Evolutionary conservation across 2,329 filamentous ascomycete species (phyloP).

Genomic region (Penicillium freii): DNA sequence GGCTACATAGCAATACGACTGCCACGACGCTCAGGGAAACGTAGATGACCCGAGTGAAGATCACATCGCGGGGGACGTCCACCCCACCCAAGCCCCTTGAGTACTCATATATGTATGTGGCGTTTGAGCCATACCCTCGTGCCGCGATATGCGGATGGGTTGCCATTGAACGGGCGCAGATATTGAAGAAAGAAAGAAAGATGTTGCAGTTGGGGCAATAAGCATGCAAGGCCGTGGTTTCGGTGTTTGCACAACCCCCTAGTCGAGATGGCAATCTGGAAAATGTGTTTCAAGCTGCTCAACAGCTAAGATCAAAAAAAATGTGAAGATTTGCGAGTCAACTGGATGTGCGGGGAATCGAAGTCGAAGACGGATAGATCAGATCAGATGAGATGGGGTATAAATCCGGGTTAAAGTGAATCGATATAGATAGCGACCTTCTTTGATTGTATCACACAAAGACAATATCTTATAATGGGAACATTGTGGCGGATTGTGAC

Average conservation of each 20-base stretch:
- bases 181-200: constrained; percentile 5
- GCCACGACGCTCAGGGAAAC: constrained; percentile 35
- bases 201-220: not conserved
- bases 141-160: constrained; percentile 23
- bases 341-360: not conserved
- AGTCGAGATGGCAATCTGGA: not conserved
- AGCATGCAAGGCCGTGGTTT: not conserved
- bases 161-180: constrained; percentile 29
- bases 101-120: constrained; percentile 43
- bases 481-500: not conserved
- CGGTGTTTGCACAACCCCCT: not conserved
- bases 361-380: not conserved
- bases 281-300: not conserved
- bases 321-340: not conserved
- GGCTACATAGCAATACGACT: constrained; percentile 40
- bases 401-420: not conserved
- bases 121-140: constrained; percentile 33
- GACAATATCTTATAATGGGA: constrained; percentile 2
- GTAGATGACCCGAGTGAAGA: constrained; percentile 43
- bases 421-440: constrained; percentile 1
- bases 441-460: constrained; percentile 9
- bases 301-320: not conserved
- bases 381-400: not conserved
- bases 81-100: constrained; percentile 42
- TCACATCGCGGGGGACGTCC: constrained; percentile 39